Percentiles rank a stretch among this genome's conserved stretches.
Evolutionary conservation across 805 yeast genomes (phyloP).

Genomic region (Tetrapisispora namnaoensis): DNA sequence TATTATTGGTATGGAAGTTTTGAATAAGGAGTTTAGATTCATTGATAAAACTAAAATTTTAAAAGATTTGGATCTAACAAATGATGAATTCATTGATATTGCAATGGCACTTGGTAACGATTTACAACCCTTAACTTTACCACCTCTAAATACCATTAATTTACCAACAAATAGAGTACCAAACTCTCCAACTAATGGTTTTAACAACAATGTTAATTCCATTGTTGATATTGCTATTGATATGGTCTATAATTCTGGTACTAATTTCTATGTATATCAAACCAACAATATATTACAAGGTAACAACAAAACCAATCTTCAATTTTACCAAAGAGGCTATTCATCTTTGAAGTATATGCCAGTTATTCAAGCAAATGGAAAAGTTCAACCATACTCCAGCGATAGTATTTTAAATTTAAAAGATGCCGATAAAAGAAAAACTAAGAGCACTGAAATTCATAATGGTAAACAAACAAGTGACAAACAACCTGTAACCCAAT

Average conservation of each 20-base stretch:
- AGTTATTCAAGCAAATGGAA: constrained; percentile 57
- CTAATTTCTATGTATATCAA: constrained; percentile 38
- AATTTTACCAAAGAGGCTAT: constrained; percentile 55
- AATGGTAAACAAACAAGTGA: background rate
- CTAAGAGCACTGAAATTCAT: background rate
- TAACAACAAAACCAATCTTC: constrained; percentile 32
- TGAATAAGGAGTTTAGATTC: constrained; percentile 53
- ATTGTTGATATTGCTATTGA: constrained; percentile 32
- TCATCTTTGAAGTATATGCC: constrained; percentile 66
- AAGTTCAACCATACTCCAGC: constrained; percentile 43
- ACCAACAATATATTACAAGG: constrained; percentile 32
- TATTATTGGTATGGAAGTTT: constrained; percentile 61
- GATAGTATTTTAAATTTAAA: constrained; percentile 12
- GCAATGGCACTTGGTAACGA: constrained; percentile 72
- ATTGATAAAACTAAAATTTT: constrained; percentile 51
- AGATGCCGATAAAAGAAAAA: constrained; percentile 19
- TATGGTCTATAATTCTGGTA: constrained; percentile 34
- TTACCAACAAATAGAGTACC: constrained; percentile 8
- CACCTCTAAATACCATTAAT: constrained; percentile 31
- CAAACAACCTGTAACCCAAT: background rate
- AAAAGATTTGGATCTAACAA: constrained; percentile 48
- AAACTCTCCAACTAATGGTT: constrained; percentile 1
- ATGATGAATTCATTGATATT: constrained; percentile 64
- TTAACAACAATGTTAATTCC: constrained; percentile 6
- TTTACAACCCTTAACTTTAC: constrained; percentile 56